Conservation (phyloP, 2,329 filamentous ascomycete genomes). For the Colletotrichum lupini region DNA sequence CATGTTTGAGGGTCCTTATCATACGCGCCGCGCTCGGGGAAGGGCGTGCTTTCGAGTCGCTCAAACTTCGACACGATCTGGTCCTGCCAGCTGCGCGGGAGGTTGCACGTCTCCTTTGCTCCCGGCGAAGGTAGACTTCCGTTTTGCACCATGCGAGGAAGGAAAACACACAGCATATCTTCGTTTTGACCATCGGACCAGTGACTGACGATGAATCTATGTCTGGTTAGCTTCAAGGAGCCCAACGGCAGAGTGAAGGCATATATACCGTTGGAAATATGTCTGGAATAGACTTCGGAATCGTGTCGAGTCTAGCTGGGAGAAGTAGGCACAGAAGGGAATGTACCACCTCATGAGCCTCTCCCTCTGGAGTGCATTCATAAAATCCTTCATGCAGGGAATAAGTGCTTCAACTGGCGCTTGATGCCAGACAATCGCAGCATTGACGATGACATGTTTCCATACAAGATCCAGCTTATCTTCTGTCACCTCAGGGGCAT, state of each 20-base stretch:
- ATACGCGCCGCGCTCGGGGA: slow-evolving; percentile 71
- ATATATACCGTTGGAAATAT: slow-evolving; percentile 79
- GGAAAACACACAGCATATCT: slow-evolving; percentile 74
- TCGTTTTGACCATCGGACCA: slow-evolving; percentile 77
- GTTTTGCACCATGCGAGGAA: slow-evolving; percentile 72
- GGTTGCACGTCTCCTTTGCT: slow-evolving; percentile 63
- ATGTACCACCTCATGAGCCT: slow-evolving; percentile 80
- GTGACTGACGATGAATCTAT: slow-evolving; percentile 78
- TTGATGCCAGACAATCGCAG: slow-evolving; percentile 76
- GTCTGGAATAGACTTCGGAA: slow-evolving; percentile 84
- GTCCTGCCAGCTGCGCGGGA: slow-evolving; percentile 78
- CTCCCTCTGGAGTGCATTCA: slow-evolving; percentile 72
- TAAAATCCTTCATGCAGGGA: slow-evolving; percentile 73
- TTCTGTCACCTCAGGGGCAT: slow-evolving; percentile 47
- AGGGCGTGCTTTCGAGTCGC: slow-evolving; percentile 70
- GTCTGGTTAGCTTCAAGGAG: slow-evolving; percentile 37
- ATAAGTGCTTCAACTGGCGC: slow-evolving; percentile 85
- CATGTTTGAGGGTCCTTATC: slow-evolving; percentile 71
- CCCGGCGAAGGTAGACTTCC: slow-evolving; percentile 64
- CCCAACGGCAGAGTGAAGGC: neutral
- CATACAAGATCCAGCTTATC: slow-evolving; percentile 60
- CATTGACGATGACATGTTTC: slow-evolving; percentile 66
- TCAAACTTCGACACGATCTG: slow-evolving; percentile 78
- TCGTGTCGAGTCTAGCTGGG: slow-evolving; percentile 76
- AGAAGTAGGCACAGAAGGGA: slow-evolving; percentile 84